Evolutionary conservation across 495 filamentous ascomycete genomes (phyloP).

Genomic region (Mycothermus thermophilus): DNA sequence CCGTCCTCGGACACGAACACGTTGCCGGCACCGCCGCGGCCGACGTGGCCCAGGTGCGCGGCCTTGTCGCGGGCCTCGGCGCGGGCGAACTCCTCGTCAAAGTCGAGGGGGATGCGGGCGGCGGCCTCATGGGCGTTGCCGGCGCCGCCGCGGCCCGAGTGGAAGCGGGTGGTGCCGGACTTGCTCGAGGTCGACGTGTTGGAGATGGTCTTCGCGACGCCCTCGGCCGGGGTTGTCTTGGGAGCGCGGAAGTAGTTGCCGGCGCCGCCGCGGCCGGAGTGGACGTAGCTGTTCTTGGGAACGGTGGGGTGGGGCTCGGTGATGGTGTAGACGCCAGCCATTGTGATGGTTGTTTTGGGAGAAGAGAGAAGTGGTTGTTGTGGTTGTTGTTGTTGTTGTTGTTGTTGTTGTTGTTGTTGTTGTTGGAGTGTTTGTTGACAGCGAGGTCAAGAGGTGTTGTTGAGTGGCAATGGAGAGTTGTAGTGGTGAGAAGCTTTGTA

Average conservation of each 20-base stretch:
- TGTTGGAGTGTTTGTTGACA: constrained; percentile 1
- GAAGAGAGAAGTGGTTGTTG: constrained; percentile 11
- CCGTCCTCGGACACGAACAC: too few relatives aligned
- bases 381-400: constrained; percentile 2
- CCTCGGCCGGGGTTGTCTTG: constrained; percentile 38
- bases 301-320: constrained; percentile 71
- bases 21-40: constrained; percentile 84
- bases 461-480: background rate
- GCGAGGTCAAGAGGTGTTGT: background rate
- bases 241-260: constrained; percentile 72
- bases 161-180: constrained; percentile 45
- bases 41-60: constrained; percentile 53
- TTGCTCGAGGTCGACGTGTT: constrained; percentile 6
- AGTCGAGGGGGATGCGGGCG: constrained; percentile 63
- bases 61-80: constrained; percentile 44
- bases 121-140: constrained; percentile 64
- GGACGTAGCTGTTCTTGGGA: constrained; percentile 46
- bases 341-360: constrained; percentile 16
- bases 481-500: background rate
- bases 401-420: background rate
- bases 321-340: constrained; percentile 45
- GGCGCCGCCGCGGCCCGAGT: constrained; percentile 74
- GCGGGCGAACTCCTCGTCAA: constrained; percentile 79
- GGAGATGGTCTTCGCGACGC: constrained; percentile 18
- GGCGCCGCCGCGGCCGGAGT: constrained; percentile 75